These are phyloP conservation scores for Suillus tomentosus DNA, from an alignment of 768 basidiomycete species.

Conservation along the genomic window DNA sequence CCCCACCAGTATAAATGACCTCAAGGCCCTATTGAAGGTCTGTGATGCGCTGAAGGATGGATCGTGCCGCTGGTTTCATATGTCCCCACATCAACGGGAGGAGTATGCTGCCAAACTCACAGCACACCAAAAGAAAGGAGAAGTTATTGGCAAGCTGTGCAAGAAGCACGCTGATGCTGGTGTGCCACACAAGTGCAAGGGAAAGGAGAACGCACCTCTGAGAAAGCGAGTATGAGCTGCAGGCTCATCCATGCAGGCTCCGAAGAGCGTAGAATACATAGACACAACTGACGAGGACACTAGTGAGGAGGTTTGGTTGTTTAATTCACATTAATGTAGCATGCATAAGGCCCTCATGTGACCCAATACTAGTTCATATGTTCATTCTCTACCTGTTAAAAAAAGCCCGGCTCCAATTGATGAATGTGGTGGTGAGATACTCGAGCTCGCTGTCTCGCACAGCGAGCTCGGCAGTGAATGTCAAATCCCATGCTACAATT, in stretches of 20 bases:
- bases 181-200: background rate
- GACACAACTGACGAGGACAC: background rate
- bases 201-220: background rate
- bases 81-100: conserved; percentile 1
- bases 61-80: conserved; percentile 2
- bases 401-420: too few relatives aligned
- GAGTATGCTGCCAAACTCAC: background rate
- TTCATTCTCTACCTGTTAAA: too few relatives aligned
- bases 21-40: conserved; percentile 1
- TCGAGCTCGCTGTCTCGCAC: too few relatives aligned
- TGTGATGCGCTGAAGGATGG: conserved; percentile 1
- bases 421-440: too few relatives aligned
- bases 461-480: too few relatives aligned
- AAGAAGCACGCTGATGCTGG: conserved; percentile 5
- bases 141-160: background rate
- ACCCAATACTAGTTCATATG: too few relatives aligned
- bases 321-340: too few relatives aligned
- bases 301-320: background rate
- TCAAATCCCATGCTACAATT: too few relatives aligned
- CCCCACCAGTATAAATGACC: background rate
- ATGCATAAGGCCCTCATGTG: too few relatives aligned
- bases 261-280: background rate
- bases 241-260: background rate
- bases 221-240: background rate
- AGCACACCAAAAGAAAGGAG: conserved; percentile 4